Base-by-base conservation (phyloP, 345 rosid species). In the Eucalyptus cladocalyx region DNA sequence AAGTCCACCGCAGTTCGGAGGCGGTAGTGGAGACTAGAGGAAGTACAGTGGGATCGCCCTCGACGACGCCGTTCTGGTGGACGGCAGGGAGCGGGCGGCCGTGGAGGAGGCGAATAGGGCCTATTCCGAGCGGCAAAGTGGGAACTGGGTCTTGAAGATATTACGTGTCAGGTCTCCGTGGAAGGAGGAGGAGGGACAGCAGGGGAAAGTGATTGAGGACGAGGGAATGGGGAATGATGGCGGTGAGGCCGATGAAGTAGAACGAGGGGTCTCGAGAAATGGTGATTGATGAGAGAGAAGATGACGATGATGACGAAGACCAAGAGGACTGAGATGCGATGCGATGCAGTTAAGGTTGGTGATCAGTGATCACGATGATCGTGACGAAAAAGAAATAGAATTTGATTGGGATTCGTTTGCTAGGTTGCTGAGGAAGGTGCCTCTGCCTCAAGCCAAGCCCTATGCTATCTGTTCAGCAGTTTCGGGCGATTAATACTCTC, bases 91-190 rank as follows among this genome's bases (percentile, higher is more conserved):
- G 43, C 94, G 62, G 50, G 92, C 80, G 87, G 58, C 86, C 37
- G 88, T 50, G 7, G 53, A 76, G 80, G 89, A 40, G 89, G 51
- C 80, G 42, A 32, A 18, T 18, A 16, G 80, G 87, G 60, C 88
- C 40, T 86, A 32, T 4, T 14, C 90, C 80, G 95, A 89, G 65
- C 93, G 90, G 72, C 89, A 91, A 58, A 92, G 92, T 43, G 96
- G 90, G 92, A 97, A 93, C 88, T 97, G 99, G 98, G 95, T 97
- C n/a, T 62, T 95, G 93, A 97, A 95, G 97, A 95, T 97, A 94
- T 91, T 97, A 93, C 96, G 94, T 37, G 96, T 96, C 43, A 92
- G 93, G 72, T 95, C 97, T 3, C 92, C 95, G 42, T 92, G 96
- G 80, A 89, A 88, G 49, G 67, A 90, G 37, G 91, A 87, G 18